Percentiles rank a stretch among this genome's conserved stretches.
Conservation (phyloP, 2,329 filamentous ascomycete species). For the Cordyceps tenuipes region DNA sequence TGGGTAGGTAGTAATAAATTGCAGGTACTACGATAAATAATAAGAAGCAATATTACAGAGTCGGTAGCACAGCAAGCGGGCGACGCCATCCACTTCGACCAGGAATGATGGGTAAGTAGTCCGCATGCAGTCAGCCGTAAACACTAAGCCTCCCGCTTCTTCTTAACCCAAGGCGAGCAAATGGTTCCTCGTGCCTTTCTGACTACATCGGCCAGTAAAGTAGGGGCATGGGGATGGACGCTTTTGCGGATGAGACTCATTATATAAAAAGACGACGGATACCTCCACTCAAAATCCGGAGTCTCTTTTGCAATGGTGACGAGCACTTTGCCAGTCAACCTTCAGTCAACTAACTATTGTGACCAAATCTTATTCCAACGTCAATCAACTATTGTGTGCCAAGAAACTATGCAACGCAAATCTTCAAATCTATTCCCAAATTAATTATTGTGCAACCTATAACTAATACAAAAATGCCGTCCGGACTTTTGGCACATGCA, state of each 20-base stretch:
- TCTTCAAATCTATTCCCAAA: conserved; percentile 2
- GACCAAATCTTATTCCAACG: too few species aligned
- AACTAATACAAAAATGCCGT: conserved; percentile 6
- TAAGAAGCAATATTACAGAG: not conserved
- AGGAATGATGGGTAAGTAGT: not conserved
- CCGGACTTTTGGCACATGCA: not conserved
- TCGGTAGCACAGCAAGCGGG: not conserved
- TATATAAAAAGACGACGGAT: too few species aligned
- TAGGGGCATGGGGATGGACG: too few species aligned
- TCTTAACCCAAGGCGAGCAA: not conserved
- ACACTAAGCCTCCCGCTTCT: not conserved
- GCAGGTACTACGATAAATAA: not conserved
- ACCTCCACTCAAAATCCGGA: too few species aligned
- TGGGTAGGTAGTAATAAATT: not conserved
- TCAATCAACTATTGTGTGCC: not conserved
- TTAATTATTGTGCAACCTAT: not conserved
- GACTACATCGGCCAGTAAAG: not conserved
- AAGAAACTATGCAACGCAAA: not conserved
- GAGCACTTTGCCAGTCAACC: too few species aligned
- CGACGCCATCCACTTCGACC: not conserved
- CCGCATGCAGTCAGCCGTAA: not conserved
- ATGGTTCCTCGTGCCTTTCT: not conserved
- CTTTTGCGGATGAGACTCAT: too few species aligned
- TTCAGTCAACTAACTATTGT: too few species aligned
- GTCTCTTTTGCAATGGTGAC: not conserved